phyloP scores from a whole-genome alignment of 164 flowering plant genomes.

The Magnolia changhungtana region DNA sequence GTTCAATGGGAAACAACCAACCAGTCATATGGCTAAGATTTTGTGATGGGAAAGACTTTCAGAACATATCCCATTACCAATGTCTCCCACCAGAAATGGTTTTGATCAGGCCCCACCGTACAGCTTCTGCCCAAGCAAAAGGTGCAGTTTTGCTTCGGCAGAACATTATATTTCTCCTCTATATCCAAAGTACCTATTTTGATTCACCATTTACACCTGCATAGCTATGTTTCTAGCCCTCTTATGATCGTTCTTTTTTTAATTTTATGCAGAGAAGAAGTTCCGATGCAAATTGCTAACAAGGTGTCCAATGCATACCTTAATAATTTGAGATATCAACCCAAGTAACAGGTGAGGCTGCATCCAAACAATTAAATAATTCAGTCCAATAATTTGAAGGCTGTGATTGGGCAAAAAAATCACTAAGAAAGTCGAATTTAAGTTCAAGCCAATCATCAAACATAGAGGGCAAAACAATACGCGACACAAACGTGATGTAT shows the following conservation, averaged over 20 bases:
- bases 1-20: not conserved
- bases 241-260: not conserved
- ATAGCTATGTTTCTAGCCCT: not conserved
- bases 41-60: too few relatives aligned
- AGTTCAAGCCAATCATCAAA: not conserved
- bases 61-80: too few relatives aligned
- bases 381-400: not conserved
- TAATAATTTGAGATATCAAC: conserved; percentile 88
- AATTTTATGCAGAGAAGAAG: not conserved
- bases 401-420: not conserved
- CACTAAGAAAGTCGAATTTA: not conserved
- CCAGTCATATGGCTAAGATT: not conserved
- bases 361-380: conserved; percentile 13
- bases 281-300: not conserved
- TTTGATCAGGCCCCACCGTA: not conserved
- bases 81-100: too few relatives aligned
- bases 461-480: not conserved
- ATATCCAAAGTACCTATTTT: not conserved
- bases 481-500: too few relatives aligned
- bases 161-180: not conserved
- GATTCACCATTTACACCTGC: not conserved
- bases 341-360: conserved; percentile 93
- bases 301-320: conserved; percentile 41
- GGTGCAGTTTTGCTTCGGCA: not conserved
- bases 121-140: not conserved